Evolutionary conservation across 2,329 filamentous ascomycete species (phyloP).

Genomic region (Arthrocladium fulminans): DNA sequence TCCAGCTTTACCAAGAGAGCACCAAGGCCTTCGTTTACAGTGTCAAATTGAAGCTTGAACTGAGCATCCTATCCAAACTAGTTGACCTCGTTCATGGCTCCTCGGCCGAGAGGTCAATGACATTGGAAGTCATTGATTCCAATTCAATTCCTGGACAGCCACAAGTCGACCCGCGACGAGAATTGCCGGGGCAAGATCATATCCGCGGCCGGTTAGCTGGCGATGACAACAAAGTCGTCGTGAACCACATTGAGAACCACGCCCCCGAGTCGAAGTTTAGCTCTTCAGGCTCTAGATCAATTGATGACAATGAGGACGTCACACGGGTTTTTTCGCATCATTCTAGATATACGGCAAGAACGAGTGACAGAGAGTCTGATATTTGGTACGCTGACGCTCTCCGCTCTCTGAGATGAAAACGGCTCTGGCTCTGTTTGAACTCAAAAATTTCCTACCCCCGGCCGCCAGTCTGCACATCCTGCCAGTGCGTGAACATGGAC

Average conservation of each 20-base stretch:
- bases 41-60: slow-evolving; percentile 41
- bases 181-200: slow-evolving; percentile 3
- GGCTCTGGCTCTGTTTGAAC: too few species aligned
- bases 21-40: slow-evolving; percentile 40
- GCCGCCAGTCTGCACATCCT: too few species aligned
- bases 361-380: background rate
- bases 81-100: slow-evolving; percentile 20
- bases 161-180: slow-evolving; percentile 1
- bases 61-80: slow-evolving; percentile 39
- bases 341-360: background rate
- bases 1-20: slow-evolving; percentile 39
- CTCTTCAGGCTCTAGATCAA: background rate
- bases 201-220: background rate
- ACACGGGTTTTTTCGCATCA: background rate
- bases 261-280: background rate
- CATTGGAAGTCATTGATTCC: slow-evolving; percentile 7
- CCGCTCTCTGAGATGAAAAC: background rate
- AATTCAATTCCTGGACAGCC: slow-evolving; percentile 5
- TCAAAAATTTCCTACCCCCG: too few species aligned
- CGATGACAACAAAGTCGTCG: background rate
- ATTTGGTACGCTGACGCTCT: background rate
- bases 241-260: background rate
- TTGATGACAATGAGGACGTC: background rate
- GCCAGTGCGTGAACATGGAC: too few species aligned
- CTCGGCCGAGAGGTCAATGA: slow-evolving; percentile 5